phyloP scores from a whole-genome alignment of 345 rosid genomes.

The Mangifera indica region DNA sequence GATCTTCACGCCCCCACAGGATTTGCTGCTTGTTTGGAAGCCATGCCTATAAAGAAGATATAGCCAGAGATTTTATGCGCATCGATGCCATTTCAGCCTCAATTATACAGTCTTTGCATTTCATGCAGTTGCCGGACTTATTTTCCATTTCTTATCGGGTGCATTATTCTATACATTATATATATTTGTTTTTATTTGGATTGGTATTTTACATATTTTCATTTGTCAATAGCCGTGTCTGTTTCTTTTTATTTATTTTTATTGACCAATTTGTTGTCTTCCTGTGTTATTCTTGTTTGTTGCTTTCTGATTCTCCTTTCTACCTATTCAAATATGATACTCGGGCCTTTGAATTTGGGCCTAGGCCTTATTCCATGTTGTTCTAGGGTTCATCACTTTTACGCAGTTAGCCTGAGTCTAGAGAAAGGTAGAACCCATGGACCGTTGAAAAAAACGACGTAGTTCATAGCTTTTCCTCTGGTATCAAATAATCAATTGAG shows the following conservation, averaged over 20 bases:
- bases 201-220: not conserved
- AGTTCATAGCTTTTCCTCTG: not conserved
- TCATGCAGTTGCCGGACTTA: not conserved
- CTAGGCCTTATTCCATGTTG: too few relatives aligned
- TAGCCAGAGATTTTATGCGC: constrained; percentile 19
- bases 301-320: not conserved
- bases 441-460: not conserved
- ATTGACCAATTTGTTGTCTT: not conserved
- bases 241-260: not conserved
- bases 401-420: too few relatives aligned
- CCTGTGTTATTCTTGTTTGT: not conserved
- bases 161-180: constrained; percentile 1
- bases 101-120: not conserved
- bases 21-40: constrained; percentile 25
- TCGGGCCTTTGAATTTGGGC: not conserved
- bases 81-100: not conserved
- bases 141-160: not conserved
- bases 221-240: not conserved
- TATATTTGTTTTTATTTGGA: not conserved
- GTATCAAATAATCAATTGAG: constrained; percentile 16
- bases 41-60: constrained; percentile 4
- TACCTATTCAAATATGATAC: too few relatives aligned
- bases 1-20: constrained; percentile 16
- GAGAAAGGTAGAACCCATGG: not conserved
- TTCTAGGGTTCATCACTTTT: too few relatives aligned